Conservation (phyloP, 2,329 filamentous ascomycete species). For the Fusarium mundagurra region DNA sequence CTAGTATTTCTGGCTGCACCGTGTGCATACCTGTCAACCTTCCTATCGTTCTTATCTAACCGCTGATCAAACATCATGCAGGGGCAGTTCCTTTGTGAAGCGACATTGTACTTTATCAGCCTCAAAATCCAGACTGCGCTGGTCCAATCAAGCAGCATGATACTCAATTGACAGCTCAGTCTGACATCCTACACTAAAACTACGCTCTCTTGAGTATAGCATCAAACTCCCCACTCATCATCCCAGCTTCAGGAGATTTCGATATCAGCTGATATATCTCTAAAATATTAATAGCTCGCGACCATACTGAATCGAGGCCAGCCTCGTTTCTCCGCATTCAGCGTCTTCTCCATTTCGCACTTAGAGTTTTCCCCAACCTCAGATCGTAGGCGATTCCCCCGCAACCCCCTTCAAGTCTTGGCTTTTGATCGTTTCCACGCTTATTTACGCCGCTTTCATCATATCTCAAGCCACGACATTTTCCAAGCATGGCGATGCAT, state of each 20-base stretch:
- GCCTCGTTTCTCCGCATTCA: not conserved
- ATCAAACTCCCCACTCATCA: not conserved
- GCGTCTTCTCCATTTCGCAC: not conserved
- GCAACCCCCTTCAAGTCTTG: not conserved
- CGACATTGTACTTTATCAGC: not conserved
- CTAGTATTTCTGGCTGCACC: not conserved
- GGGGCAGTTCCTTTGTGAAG: rapidly evolving
- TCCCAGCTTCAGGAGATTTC: not conserved
- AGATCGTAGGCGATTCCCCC: not conserved
- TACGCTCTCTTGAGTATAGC: not conserved
- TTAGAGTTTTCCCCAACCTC: not conserved
- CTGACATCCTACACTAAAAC: not conserved
- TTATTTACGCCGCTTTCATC: conserved; percentile 9
- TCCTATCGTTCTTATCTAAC: not conserved
- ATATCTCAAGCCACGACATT: not conserved
- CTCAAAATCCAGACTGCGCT: not conserved
- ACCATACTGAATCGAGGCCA: not conserved
- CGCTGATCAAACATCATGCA: not conserved
- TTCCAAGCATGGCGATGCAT: not conserved
- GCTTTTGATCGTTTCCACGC: not conserved
- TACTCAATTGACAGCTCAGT: not conserved
- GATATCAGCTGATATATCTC: not conserved
- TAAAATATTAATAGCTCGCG: not conserved
- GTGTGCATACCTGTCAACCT: no score
- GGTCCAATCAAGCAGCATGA: not conserved